Conservation (phyloP, 805 yeast species). For the Lachancea meyersii region DNA sequence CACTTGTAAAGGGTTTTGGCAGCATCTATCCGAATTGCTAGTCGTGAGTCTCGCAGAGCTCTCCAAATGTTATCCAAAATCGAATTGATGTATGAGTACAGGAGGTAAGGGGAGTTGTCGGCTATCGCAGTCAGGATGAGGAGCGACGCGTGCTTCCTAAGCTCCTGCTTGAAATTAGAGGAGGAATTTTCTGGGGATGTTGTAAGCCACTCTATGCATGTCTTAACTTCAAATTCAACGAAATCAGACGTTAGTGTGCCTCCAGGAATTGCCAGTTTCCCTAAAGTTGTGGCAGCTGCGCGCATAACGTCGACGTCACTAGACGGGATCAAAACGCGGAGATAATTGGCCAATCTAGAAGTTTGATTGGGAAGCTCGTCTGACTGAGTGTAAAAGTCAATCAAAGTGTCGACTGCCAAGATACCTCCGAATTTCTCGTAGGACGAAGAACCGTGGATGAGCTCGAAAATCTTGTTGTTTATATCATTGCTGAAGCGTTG, state of each 20-base stretch:
- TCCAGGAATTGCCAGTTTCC: constrained; percentile 83
- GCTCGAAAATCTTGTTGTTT: constrained; percentile 79
- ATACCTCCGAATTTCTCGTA: constrained; percentile 82
- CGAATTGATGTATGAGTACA: constrained; percentile 70
- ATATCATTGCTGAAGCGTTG: constrained; percentile 77
- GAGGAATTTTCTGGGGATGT: constrained; percentile 37
- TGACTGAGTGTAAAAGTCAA: constrained; percentile 74
- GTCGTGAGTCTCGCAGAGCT: constrained; percentile 74
- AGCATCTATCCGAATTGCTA: constrained; percentile 72
- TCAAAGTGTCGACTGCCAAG: constrained; percentile 80
- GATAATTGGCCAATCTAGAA: constrained; percentile 83
- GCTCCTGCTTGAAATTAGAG: constrained; percentile 67
- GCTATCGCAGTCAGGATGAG: constrained; percentile 79
- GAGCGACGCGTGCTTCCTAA: constrained; percentile 85
- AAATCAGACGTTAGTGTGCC: constrained; percentile 86
- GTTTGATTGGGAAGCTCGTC: constrained; percentile 85
- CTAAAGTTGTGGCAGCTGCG: constrained; percentile 79
- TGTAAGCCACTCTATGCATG: constrained; percentile 86
- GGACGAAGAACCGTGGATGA: constrained; percentile 68
- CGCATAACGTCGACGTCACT: constrained; percentile 81
- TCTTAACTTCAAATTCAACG: constrained; percentile 85
- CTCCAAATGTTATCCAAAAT: constrained; percentile 82
- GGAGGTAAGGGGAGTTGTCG: constrained; percentile 74
- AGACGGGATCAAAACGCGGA: constrained; percentile 72
- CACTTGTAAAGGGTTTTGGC: constrained; percentile 76